Base-by-base conservation (phyloP, 1,284 basidiomycete species). In the Chalciporus sp. region DNA sequence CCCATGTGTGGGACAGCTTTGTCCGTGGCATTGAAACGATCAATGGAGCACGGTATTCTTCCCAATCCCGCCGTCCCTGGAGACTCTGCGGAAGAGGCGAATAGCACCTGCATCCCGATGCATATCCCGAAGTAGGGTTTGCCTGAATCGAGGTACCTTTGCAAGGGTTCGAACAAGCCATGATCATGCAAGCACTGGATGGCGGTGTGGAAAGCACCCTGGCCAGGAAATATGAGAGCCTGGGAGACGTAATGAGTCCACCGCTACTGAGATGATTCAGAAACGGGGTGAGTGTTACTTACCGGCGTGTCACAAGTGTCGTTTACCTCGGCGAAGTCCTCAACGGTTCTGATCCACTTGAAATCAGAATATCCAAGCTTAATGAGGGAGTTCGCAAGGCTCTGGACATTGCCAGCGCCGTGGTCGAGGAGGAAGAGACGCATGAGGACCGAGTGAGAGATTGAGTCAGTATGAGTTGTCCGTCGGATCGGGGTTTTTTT, bases 1-100 rank as follows among this genome's bases (percentile, higher is more conserved):
- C 97, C 97, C 78, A 99, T 99, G 77, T 99, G 96, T 17, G 97
- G 97, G 2, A 99, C 96, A 2, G 90, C 80, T 76, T 98, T 99
- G 63, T 85, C 80, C 7, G 72, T 59, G 64, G 83, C 76, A 56
- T 79, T 74, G 61, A 95, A 94, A n/a, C 76, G 73, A 50, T 83
- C 79, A 58, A 94, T 88, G 29, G 79, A 75, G 56, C 77, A 82
- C 19, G 89, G 88, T 59, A 95, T 85, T 61, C 90, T 70, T 8
- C 83, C 89, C n/a, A 95, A 76, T 12, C 92, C 92, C 14, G 68
- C 66, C 46, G 78, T 76, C 11, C 65, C 63, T 14, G 78, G 78
- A 39, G 80, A 88, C 73, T 98, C 95, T 54, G 84, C 75, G 7
- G 95, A 98, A 7, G 88, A 86, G 58, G 85, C 76, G 74, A 96